phyloP scores from a whole-genome alignment of 495 filamentous ascomycete genomes.

The Aspergillus taichungensis region DNA sequence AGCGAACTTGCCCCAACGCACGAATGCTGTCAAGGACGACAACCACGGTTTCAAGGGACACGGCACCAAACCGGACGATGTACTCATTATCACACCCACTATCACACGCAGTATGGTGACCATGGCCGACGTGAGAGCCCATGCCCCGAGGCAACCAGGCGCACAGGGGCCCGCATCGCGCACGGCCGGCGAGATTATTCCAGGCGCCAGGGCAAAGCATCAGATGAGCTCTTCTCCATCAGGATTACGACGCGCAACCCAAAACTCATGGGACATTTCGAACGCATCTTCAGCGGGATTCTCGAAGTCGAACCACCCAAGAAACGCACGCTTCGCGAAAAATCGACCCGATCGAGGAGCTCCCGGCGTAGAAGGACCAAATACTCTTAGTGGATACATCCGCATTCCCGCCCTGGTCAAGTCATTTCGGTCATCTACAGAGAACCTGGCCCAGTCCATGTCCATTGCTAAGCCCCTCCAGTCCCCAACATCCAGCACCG shows the following conservation, averaged over 20 bases:
- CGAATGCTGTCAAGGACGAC: slow-evolving; percentile 8
- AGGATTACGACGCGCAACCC: slow-evolving; percentile 21
- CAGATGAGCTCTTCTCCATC: slow-evolving; percentile 24
- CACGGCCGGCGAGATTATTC: slow-evolving; percentile 22
- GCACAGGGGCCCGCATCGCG: slow-evolving; percentile 3
- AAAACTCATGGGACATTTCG: slow-evolving; percentile 20
- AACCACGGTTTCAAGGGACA: slow-evolving; percentile 3
- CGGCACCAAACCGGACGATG: slow-evolving; percentile 23
- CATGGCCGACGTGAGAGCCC: slow-evolving; percentile 10
- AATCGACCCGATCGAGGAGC: slow-evolving; percentile 4
- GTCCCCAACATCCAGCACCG: slow-evolving; percentile 6
- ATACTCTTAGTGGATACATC: slow-evolving; percentile 35
- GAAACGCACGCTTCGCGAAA: slow-evolving; percentile 5
- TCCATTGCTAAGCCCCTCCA: slow-evolving; percentile 9
- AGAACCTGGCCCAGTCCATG: slow-evolving; percentile 15
- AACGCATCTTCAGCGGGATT: slow-evolving; percentile 12
- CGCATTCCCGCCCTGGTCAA: slow-evolving; percentile 27
- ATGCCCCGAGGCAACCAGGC: background rate
- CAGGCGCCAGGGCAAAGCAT: slow-evolving; percentile 22
- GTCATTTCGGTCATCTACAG: slow-evolving; percentile 25
- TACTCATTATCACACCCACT: slow-evolving; percentile 44
- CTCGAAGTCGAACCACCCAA: slow-evolving; percentile 11
- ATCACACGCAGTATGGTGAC: slow-evolving; percentile 33
- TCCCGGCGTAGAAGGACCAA: slow-evolving; percentile 10
- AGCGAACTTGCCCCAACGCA: slow-evolving; percentile 16